Percentiles rank a stretch among this genome's conserved stretches.
phyloP scores from a whole-genome alignment of 2,329 filamentous ascomycete species.

The Didymella exigua region DNA sequence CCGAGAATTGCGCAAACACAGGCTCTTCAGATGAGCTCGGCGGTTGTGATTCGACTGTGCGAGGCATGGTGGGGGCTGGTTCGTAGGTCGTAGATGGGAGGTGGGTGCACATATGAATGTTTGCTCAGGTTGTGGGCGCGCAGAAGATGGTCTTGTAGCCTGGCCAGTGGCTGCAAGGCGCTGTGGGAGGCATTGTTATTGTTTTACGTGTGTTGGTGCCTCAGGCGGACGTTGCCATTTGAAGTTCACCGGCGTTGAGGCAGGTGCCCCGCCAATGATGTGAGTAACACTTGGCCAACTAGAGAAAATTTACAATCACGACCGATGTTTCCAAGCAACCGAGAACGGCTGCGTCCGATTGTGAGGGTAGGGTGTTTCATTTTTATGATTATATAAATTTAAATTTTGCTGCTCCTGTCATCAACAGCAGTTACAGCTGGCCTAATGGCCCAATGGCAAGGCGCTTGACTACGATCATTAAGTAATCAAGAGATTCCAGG shows the following conservation, averaged over 20 bases:
- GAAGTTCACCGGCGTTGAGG: neutral
- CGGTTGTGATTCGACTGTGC: conserved; percentile 2
- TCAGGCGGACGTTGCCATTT: neutral
- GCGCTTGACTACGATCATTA: conserved; percentile 52
- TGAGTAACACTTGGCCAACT: neutral
- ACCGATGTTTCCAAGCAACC: too few relatives aligned
- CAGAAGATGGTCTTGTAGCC: neutral
- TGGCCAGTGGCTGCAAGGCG: neutral
- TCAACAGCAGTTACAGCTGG: conserved; percentile 14
- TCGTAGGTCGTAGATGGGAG: neutral
- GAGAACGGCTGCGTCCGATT: too few relatives aligned
- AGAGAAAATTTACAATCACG: neutral
- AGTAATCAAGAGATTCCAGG: neutral
- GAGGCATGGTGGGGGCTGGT: conserved; percentile 10
- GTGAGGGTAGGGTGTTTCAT: too few relatives aligned
- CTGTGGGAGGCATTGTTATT: neutral
- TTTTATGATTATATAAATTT: neutral
- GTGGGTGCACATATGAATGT: neutral
- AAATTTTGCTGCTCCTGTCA: neutral
- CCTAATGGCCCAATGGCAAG: conserved; percentile 61
- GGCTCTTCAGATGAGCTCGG: conserved; percentile 20
- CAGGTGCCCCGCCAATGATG: neutral
- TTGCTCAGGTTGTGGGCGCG: neutral
- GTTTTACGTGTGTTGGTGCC: neutral
- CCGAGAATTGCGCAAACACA: conserved; percentile 34